Conservation (phyloP, 2,329 filamentous ascomycete species). For the Colletotrichum eremochloae region DNA sequence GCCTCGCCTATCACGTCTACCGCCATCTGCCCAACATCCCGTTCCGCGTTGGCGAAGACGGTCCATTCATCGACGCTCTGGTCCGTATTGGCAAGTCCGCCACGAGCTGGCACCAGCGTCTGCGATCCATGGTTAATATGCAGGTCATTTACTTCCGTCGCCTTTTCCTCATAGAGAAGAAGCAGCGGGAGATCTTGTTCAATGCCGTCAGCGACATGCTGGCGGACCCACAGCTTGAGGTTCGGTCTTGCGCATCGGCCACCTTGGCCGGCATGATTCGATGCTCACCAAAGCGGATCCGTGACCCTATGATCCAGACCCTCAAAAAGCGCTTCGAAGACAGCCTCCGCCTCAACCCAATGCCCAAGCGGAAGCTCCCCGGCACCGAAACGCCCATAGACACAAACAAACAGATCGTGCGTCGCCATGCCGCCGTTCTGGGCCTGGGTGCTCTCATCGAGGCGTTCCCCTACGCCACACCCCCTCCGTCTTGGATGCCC, state of each 20-base stretch:
- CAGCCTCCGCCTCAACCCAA: conserved; percentile 84
- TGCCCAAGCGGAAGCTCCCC: conserved; percentile 78
- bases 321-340: conserved; percentile 85
- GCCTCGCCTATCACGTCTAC: conserved; percentile 95
- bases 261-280: conserved; percentile 98
- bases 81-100: conserved; percentile 90
- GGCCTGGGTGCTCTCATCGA: conserved; percentile 92
- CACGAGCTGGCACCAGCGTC: conserved; percentile 92
- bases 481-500: conserved; percentile 93
- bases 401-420: conserved; percentile 81
- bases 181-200: conserved; percentile 85
- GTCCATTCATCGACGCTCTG: conserved; percentile 85
- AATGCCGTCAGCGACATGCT: conserved; percentile 97
- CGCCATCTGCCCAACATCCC: conserved; percentile 96
- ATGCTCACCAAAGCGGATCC: conserved; percentile 86
- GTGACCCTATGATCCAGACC: conserved; percentile 80
- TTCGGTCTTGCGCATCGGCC: conserved; percentile 90
- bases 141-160: conserved; percentile 98
- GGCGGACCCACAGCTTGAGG: conserved; percentile 90
- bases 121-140: conserved; percentile 96
- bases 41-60: conserved; percentile 87
- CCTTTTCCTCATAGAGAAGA: conserved; percentile 84
- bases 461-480: conserved; percentile 95
- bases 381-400: conserved; percentile 79
- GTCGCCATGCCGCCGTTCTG: conserved; percentile 89